These are phyloP conservation scores for Cetradonia linearis DNA, from an alignment of 495 filamentous ascomycete species.

Conservation along the genomic window DNA sequence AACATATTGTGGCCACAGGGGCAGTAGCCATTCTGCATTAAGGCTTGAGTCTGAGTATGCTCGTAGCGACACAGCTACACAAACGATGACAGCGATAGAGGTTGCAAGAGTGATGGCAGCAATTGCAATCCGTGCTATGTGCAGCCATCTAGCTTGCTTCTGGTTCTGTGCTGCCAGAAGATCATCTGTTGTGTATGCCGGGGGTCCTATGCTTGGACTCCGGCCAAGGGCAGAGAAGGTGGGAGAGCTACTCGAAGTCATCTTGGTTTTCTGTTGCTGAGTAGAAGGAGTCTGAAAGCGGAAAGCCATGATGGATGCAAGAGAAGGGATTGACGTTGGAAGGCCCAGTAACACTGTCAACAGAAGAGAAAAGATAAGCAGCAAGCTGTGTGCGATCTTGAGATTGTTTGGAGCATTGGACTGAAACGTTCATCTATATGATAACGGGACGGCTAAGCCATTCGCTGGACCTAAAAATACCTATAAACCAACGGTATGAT, in stretches of 20 bases:
- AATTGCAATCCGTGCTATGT: slow-evolving; percentile 33
- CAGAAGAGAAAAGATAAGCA: neutral
- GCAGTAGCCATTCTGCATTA: slow-evolving; percentile 33
- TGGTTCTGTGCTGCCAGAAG: slow-evolving; percentile 29
- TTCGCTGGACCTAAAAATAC: slow-evolving; percentile 9
- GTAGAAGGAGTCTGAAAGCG: neutral
- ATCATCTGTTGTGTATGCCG: slow-evolving; percentile 24
- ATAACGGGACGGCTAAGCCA: neutral
- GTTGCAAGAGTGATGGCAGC: slow-evolving; percentile 29
- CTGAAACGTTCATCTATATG: neutral
- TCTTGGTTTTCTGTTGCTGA: slow-evolving; percentile 9
- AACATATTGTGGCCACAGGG: slow-evolving; percentile 42
- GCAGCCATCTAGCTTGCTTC: slow-evolving; percentile 31
- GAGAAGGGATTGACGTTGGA: neutral
- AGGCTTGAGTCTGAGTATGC: slow-evolving; percentile 34
- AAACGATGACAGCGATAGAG: slow-evolving; percentile 35
- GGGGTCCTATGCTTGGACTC: slow-evolving; percentile 20
- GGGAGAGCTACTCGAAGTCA: slow-evolving; percentile 15
- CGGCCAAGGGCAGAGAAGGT: slow-evolving; percentile 19
- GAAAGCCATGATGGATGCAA: slow-evolving; percentile 6
- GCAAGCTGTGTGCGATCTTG: neutral
- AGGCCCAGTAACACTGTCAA: slow-evolving; percentile 7
- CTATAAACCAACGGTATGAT: neutral
- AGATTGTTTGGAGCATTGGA: neutral
- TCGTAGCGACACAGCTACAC: slow-evolving; percentile 34